A percentile compares a stretch with the other conserved stretches of the same genome.
These are phyloP conservation scores for Termitomyces sp. DNA, from an alignment of 768 basidiomycete genomes.

Conservation along the genomic window DNA sequence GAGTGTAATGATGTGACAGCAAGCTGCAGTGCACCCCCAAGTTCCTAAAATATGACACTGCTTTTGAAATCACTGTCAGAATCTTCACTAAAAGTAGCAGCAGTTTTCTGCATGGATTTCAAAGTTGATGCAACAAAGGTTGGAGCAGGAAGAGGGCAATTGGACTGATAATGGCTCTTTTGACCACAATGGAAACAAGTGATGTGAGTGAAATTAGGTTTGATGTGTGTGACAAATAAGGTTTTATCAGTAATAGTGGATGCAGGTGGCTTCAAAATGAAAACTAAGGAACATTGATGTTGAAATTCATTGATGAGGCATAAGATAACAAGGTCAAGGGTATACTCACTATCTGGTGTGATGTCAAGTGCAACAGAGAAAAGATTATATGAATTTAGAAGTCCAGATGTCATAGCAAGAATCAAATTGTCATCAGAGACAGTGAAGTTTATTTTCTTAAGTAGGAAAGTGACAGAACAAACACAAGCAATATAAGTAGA, in stretches of 20 bases:
- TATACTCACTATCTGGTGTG: neutral
- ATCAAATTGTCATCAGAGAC: too few relatives aligned
- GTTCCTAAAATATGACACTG: too few relatives aligned
- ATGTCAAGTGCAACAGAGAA: slow-evolving; percentile 3
- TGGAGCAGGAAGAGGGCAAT: slow-evolving; percentile 1
- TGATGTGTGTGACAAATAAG: neutral
- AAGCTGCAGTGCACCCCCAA: too few relatives aligned
- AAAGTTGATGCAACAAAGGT: too few relatives aligned
- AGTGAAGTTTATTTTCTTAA: neutral
- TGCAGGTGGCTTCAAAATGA: too few relatives aligned
- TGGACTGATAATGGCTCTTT: slow-evolving; percentile 1
- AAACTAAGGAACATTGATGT: neutral
- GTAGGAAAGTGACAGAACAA: neutral
- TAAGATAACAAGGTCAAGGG: neutral
- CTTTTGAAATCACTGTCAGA: too few relatives aligned
- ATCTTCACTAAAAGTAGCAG: too few relatives aligned
- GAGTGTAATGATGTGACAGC: too few relatives aligned
- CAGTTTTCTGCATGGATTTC: too few relatives aligned
- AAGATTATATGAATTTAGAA: neutral
- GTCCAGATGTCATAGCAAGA: neutral
- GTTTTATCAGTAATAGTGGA: too few relatives aligned
- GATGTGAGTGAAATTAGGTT: neutral
- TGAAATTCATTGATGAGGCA: slow-evolving; percentile 3
- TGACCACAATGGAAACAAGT: neutral
- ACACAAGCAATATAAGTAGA: neutral